Evolutionary conservation across 2,329 filamentous ascomycete species (phyloP), one percentile per base, ranked within the genome.

Genomic region (Alternaria alternata): DNA sequence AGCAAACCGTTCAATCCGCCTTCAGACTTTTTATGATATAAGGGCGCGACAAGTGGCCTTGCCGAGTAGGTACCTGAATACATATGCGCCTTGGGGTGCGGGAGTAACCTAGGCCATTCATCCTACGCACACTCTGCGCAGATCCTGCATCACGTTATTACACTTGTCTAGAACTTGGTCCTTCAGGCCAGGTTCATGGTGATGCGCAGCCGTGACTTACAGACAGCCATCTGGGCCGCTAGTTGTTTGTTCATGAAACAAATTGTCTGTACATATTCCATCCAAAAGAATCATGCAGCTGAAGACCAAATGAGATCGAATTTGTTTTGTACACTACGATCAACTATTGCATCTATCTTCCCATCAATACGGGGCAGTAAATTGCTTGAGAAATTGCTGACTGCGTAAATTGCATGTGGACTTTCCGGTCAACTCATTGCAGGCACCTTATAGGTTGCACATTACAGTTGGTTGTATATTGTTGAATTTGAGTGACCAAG

Each of bases 401-500:
- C 56, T 43, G 28, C 51, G 16, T 51, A 47, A 28, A 57, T 48
- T 43, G 48, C 57, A 53, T 39, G 32, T 54, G 43, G 26, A 44
- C 41, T n/a, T 54, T 38, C 52, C 54, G 52, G 39, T 56, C 58
- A 53, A 36, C 18, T 52, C 28, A 46, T 28, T 32, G 22, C 22
- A 43, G 38, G 39, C 20, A 26, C 36, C n/a, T 20, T n/a, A 42
- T 24, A 12, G 43, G 20, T 30, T 38, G 26, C 47, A 39, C 28
- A 28, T 44, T 20, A 49, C 30, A 41, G 44, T 53, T 59, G 57
- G 52, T 28, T 30, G 41, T 63, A 55, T 22, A 56, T 55, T 63
- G 32, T 34, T 46, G 30, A 38, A 26, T 52, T 24, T n/a, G 30
- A 43, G 38, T 32, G 38, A 43, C 34, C 43, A 51, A 34, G 46